These are phyloP conservation scores for Camellia sinensis DNA, from an alignment of 148 eudicot genomes.

Conservation along the genomic window DNA sequence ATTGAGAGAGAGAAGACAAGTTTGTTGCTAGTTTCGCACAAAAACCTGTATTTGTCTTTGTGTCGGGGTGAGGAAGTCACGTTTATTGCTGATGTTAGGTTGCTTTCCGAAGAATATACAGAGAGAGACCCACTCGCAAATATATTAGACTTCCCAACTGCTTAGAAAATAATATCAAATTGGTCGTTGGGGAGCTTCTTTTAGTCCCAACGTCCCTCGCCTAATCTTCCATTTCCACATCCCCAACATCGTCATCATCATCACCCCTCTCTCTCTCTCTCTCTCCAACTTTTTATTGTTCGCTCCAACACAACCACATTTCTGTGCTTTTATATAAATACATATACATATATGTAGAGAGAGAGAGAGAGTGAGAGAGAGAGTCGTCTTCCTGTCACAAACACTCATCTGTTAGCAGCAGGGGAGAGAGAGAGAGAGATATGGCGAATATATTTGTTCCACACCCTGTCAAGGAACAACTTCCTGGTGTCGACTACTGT, in stretches of 20 bases:
- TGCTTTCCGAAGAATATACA: not conserved
- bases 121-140: no score
- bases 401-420: no score
- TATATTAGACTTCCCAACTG: not conserved
- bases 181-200: not conserved
- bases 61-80: not conserved
- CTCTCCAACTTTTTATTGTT: not conserved
- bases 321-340: no score
- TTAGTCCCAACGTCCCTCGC: conserved; percentile 3
- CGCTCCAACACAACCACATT: no score
- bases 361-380: no score
- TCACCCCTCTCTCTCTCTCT: not conserved
- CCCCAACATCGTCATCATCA: no score
- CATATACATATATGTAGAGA: no score
- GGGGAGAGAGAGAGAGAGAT: no score
- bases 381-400: no score
- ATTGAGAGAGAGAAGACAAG: not conserved
- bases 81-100: conserved; percentile 9
- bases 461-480: conserved; percentile 76
- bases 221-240: not conserved
- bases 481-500: conserved; percentile 77
- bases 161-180: not conserved
- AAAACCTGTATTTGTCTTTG: no score
- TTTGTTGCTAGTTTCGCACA: not conserved
- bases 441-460: conserved; percentile 46